Evolutionary conservation across 2,329 filamentous ascomycete genomes (phyloP), one percentile per base, ranked within the genome.

Genomic region (Celoporthe dispersa): DNA sequence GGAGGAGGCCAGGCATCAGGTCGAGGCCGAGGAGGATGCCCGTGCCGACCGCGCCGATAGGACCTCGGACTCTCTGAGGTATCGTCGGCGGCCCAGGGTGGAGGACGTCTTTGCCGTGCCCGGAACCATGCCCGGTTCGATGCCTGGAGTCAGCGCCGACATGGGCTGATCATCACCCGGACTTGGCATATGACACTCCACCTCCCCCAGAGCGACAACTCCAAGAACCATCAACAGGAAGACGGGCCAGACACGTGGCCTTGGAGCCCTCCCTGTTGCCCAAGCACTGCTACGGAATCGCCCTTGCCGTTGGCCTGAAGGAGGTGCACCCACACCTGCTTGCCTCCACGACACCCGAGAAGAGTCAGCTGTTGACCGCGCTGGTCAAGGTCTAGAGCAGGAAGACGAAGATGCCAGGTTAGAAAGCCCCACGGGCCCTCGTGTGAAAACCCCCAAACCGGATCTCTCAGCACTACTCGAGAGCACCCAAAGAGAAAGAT

Each of bases 1-100:
- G 66, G 85, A 86, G 16, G 86, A 88, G 70, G 81, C 83, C 16
- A 80, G 83, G 57, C 82, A 81, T 68, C 85, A 85, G 68, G 77
- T 81, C 11, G 81, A 83, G 55, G 81, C 82, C 7, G 86, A 87
- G 64, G 73, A 80, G 25, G 80, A 77, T 64, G 75, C 73, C n/a
- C 70, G 76, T 51, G 73, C 75, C 75, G 77, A 83, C 62, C 73
- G 80, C 73, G 80, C 75, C 63, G 74, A 82, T 60, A 74, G 80
- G 74, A 82, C 72, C 28, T 74, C 76, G n/a, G 79, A 80, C 48
- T 76, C 77, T 5, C 68, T 79, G 62, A 75, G 77, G 25, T 76
- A 78, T 33, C 74, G 77, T 25, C 73, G 75, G 22, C 75, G 75
- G 37, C 76, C 76, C 25, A 73, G 74, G 66, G 73, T 73, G 16